Evolutionary conservation across 2,329 filamentous ascomycete species (phyloP), one percentile per base, ranked within the genome.

Genomic region (Claviceps fusiformis): DNA sequence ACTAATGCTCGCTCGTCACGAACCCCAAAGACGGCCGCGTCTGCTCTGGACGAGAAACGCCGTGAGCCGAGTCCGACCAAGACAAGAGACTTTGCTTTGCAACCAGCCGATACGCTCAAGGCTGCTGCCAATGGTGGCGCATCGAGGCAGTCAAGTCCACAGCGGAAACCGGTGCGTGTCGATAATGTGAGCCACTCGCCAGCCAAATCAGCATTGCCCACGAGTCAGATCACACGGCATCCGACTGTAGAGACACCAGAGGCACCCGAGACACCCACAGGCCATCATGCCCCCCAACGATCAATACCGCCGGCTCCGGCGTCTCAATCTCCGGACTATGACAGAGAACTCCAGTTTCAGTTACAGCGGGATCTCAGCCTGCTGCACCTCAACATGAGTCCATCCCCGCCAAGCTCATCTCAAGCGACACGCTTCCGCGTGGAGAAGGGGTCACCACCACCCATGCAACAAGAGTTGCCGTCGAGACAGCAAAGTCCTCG

Each of bases 1-100:
- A 84, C 87, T 19, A 95, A 95, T 67, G 81, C 86, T 19, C 80
- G 90, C 56, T 77, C 80, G 39, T 73, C 81, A 13, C 72, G 75
- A 49, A 73, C 76, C 2, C 65, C 74, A 17, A 79, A 81, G 31
- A 15, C 45, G 6, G 46, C 65, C 15, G 63, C 68, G 17, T 73
- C 73, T 27, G 75, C 80, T 61, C 78, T 77, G 51, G 76, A 73
- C 47, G 79, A 82, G 59, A 71, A 71, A 51, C 71, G 73, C 46
- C 71, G 78, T 53, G 76, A 76, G 52, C 64, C 62, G 15, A 79
- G 76, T 61, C 79, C 79, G 1, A 74, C 69, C 50, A 84, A 83
- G 68, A 60, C 70, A 33, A 68, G 71, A 44, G 74, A 78, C 53
- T 74, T 73, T 59, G 67, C 68, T 2, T 62, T 70, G 53, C 67